Evolutionary conservation across 805 yeast genomes (phyloP), one percentile per base, ranked within the genome.

Genomic region (Wickerhamomyces sydowiorum): DNA sequence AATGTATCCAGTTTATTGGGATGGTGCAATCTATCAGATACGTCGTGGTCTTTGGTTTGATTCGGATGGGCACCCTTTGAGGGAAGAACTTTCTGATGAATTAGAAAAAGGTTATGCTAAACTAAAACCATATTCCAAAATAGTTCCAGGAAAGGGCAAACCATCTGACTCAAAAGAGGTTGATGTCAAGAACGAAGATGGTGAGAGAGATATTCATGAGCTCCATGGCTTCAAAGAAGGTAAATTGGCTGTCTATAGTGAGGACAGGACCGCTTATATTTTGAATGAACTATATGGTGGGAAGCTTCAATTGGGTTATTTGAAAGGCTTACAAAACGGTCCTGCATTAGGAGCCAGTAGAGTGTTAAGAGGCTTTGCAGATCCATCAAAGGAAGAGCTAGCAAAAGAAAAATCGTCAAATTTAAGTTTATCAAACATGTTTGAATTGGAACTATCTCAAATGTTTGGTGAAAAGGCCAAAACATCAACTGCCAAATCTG

Each of bases 11-110:
- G 73, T 81, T 0, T 91, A 80, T 58, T 91, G 97, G 97, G 80
- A 78, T 7, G 97, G 97, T 1, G 93, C 96, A 0, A 64, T 68
- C 0, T 91, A 80, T 56, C 89, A 86, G 45, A 83, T 91, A 1
- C 69, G 96, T 36, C 66, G 97, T 41, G 96, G 96, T 1, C 59
- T 79, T 1, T 91, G 98, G 98, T 88, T 87, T 57, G 64, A 69
- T 29, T 57, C 73, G 9, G 75, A 75, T 39, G 77, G 78, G 1
- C 53, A 54, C 5, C 95, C 95, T 0, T 61, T 87, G 22, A 54
- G 69, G 9, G 65, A 66, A 1, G 60, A 64, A 1, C 44, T 80
- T 5, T 68, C 93, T 0, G 63, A 67, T 1, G 78, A 74, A 42
- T 53, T 90, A 18, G 97, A 90, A 58, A 53, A 53, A 5, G 75